Conservation (phyloP, 2,329 filamentous ascomycete species). For the Hymenoscyphus occultus region DNA sequence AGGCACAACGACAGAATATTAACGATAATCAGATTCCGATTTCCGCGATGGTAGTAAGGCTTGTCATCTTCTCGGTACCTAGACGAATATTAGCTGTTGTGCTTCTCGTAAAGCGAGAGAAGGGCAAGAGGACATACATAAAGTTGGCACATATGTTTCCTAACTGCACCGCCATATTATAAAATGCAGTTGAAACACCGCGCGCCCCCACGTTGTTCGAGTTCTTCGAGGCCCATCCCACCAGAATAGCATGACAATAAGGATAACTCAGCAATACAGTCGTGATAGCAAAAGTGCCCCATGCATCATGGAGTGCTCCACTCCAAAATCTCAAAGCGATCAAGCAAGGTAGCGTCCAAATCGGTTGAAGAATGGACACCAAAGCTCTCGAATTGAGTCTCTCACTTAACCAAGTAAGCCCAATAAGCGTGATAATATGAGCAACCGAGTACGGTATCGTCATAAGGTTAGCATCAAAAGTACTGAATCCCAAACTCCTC, state of each 20-base stretch:
- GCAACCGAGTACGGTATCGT: conserved; percentile 45
- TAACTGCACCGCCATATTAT: conserved; percentile 50
- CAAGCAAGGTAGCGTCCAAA: conserved; percentile 43
- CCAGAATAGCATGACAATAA: conserved; percentile 34
- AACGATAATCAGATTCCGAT: conserved; percentile 54
- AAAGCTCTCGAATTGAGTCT: conserved; percentile 40
- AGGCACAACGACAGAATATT: conserved; percentile 44
- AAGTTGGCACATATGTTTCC: conserved; percentile 40
- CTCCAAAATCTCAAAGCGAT: conserved; percentile 37
- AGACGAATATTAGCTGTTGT: no score
- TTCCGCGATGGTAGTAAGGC: conserved; percentile 56
- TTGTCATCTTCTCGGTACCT: conserved; percentile 46
- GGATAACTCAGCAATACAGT: conserved; percentile 33
- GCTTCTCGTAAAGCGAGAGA: not conserved
- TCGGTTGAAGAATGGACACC: conserved; percentile 36
- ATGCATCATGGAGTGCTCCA: conserved; percentile 30
- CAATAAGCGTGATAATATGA: conserved; percentile 45
- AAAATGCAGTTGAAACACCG: conserved; percentile 60
- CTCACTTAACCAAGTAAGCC: conserved; percentile 46
- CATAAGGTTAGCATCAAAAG: conserved; percentile 46
- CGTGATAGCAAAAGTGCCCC: conserved; percentile 40
- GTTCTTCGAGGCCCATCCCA: conserved; percentile 52
- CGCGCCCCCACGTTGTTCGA: conserved; percentile 60
- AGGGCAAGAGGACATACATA: conserved; percentile 40
- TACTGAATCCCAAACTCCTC: conserved; percentile 30